A percentile compares a stretch with the other conserved stretches of the same genome.
Conservation (phyloP, 2,329 filamentous ascomycete genomes). For the Tothia fuscella region DNA sequence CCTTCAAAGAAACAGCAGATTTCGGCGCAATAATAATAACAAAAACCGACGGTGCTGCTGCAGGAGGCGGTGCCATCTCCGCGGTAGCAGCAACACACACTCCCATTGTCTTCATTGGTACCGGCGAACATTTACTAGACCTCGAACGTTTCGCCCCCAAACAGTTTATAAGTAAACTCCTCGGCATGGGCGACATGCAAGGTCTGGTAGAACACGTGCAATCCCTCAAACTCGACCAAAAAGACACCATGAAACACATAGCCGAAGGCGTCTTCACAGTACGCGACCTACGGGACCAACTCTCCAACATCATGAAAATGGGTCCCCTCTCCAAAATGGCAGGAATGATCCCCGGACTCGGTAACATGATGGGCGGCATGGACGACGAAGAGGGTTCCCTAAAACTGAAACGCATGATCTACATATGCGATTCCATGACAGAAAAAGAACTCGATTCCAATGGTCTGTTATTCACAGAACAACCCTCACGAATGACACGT, state of each 20-base stretch:
- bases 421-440: slow-evolving; percentile 98
- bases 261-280: slow-evolving; percentile 93
- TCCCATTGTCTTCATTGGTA: slow-evolving; percentile 95
- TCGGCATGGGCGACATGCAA: slow-evolving; percentile 96
- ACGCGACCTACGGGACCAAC: slow-evolving; percentile 85
- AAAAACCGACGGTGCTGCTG: slow-evolving; percentile 92
- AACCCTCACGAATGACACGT: slow-evolving; percentile 84
- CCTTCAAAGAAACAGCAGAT: slow-evolving; percentile 94
- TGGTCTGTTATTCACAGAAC: slow-evolving; percentile 85
- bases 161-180: slow-evolving; percentile 82
- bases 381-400: slow-evolving; percentile 91
- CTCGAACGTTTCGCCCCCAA: slow-evolving; percentile 86
- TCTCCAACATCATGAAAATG: slow-evolving; percentile 99
- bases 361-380: slow-evolving; percentile 87
- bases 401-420: slow-evolving; percentile 96
- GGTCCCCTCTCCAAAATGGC: slow-evolving; percentile 94
- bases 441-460: slow-evolving; percentile 90
- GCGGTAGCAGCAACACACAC: slow-evolving; percentile 93
- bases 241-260: slow-evolving; percentile 99
- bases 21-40: slow-evolving; percentile 99
- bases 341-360: slow-evolving; percentile 94
- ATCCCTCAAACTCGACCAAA: slow-evolving; percentile 87
- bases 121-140: slow-evolving; percentile 93
- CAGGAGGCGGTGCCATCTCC: slow-evolving; percentile 92
- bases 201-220: slow-evolving; percentile 95